phyloP scores from a whole-genome alignment of 2,329 filamentous ascomycete genomes.

The Sordariomycetes sp. region DNA sequence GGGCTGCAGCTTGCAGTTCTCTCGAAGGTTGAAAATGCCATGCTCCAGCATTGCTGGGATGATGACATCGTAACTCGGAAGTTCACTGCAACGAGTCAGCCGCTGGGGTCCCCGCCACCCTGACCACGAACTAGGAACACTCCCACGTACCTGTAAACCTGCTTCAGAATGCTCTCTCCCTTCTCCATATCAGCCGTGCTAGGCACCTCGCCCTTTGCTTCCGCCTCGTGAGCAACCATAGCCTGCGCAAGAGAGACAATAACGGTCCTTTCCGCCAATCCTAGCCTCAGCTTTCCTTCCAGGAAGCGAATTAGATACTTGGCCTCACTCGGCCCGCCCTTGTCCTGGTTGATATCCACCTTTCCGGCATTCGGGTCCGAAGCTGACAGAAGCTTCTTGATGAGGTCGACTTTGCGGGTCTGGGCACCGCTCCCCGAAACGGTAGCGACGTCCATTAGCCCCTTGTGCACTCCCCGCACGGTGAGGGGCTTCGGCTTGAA shows the following conservation, averaged over 20 bases:
- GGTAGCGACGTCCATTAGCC: slow-evolving; percentile 80
- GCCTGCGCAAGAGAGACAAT: slow-evolving; percentile 85
- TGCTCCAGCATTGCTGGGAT: slow-evolving; percentile 81
- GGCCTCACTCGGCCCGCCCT: slow-evolving; percentile 87
- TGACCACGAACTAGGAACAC: background rate
- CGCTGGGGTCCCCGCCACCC: background rate
- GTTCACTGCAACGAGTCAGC: slow-evolving; percentile 53
- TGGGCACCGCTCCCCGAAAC: slow-evolving; percentile 80
- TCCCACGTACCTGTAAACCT: slow-evolving; percentile 64
- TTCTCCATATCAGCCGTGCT: slow-evolving; percentile 68
- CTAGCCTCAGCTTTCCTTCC: slow-evolving; percentile 86
- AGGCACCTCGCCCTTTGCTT: slow-evolving; percentile 57
- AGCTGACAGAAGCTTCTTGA: slow-evolving; percentile 92
- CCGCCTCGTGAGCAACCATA: slow-evolving; percentile 71
- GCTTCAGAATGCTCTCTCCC: slow-evolving; percentile 78
- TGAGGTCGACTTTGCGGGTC: slow-evolving; percentile 80
- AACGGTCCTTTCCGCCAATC: slow-evolving; percentile 85
- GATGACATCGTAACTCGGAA: slow-evolving; percentile 92
- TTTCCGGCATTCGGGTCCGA: slow-evolving; percentile 71
- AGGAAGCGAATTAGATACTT: slow-evolving; percentile 90
- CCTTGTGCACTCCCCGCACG: slow-evolving; percentile 75
- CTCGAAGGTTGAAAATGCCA: slow-evolving; percentile 71
- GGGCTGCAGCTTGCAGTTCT: slow-evolving; percentile 83
- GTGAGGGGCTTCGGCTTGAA: slow-evolving; percentile 93
- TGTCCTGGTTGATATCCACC: slow-evolving; percentile 83